Percentiles rank a stretch among this genome's conserved stretches.
Conservation (phyloP, 176 grass and related monocot genomes). For the Oryza officinalis region DNA sequence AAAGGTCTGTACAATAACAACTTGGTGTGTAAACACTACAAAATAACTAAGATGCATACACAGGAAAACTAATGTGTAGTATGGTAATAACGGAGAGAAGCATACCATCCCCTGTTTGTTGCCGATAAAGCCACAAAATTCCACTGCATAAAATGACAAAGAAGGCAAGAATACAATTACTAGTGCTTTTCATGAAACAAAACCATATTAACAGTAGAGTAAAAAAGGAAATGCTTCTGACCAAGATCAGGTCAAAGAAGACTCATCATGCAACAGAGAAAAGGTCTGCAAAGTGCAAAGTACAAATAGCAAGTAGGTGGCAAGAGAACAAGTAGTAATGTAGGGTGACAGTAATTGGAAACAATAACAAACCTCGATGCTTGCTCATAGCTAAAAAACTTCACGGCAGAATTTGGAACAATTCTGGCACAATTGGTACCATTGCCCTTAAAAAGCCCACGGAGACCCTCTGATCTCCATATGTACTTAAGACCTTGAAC, state of each 20-base stretch:
- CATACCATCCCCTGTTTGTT: conserved; percentile 81
- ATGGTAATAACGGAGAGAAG: not conserved
- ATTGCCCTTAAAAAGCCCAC: conserved; percentile 97
- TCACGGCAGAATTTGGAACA: conserved; percentile 95
- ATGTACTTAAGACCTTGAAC: conserved; percentile 96
- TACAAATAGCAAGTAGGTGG: conserved; percentile 29
- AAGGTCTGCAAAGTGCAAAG: conserved; percentile 29
- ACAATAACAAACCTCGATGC: conserved; percentile 65
- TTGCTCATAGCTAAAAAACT: conserved; percentile 99
- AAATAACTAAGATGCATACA: not conserved
- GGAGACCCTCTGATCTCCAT: conserved; percentile 88
- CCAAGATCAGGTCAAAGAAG: conserved; percentile 41
- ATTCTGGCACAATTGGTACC: conserved; percentile 99
- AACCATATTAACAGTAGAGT: not conserved
- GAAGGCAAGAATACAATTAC: not conserved
- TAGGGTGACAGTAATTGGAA: not conserved
- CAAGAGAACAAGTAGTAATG: not conserved
- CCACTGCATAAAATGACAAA: conserved; percentile 61
- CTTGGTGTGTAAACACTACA: not conserved
- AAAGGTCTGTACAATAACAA: not conserved
- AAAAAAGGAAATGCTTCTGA: conserved; percentile 32
- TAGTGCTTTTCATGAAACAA: not conserved
- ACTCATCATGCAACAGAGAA: conserved; percentile 9
- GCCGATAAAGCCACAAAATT: conserved; percentile 84
- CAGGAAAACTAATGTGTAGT: not conserved